Evolutionary conservation across 306 rosid species (phyloP).

Genomic region (Astragalus glycyphyllos): DNA sequence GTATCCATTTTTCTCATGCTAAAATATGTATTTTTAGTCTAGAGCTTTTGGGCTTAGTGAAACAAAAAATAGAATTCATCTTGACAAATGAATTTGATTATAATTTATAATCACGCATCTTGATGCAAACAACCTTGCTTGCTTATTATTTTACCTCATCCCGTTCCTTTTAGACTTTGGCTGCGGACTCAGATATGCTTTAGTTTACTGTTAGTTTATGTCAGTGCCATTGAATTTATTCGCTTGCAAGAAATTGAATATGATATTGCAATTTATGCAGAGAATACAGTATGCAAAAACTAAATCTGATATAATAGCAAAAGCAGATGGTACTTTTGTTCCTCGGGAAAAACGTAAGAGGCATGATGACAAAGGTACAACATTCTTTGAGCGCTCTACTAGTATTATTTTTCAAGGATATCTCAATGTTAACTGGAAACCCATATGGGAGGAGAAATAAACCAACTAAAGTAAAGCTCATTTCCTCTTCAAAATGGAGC

Average conservation of each 20-base stretch:
- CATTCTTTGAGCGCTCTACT: constrained; percentile 9
- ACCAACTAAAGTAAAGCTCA: constrained; percentile 1
- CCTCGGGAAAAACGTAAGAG: constrained; percentile 87
- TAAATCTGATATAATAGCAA: constrained; percentile 81
- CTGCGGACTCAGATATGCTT: constrained; percentile 27
- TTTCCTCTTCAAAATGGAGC: background rate
- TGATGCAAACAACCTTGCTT: constrained; percentile 14
- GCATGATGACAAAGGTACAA: constrained; percentile 81
- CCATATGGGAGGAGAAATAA: background rate
- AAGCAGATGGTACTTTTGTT: constrained; percentile 89
- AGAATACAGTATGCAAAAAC: constrained; percentile 92
- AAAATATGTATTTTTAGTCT: background rate
- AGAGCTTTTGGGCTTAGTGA: background rate
- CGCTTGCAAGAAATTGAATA: constrained; percentile 39
- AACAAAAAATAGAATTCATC: background rate
- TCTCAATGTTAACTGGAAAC: constrained; percentile 8
- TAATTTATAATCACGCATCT: constrained; percentile 19
- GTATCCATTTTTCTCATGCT: background rate
- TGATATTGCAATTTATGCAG: constrained; percentile 48
- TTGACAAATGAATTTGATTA: background rate
- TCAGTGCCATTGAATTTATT: background rate
- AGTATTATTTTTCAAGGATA: constrained; percentile 7
- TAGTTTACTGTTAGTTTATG: constrained; percentile 27
- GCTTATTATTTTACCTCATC: background rate
- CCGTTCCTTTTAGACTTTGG: background rate